Conservation (phyloP, 139 green algal genomes). For the Nannochloris sp. region DNA sequence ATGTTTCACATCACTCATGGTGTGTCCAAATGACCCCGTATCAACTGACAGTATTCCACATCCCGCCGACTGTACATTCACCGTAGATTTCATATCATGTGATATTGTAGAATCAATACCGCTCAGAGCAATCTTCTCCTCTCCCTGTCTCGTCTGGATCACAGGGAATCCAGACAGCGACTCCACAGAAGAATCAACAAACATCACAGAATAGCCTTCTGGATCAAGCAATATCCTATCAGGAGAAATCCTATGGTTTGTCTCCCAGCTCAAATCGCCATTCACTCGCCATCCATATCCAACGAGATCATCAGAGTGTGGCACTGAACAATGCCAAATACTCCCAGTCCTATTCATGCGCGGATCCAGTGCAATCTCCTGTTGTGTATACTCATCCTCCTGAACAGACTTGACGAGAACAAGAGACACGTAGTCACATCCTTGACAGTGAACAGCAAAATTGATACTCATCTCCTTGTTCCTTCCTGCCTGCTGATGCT, state of each 20-base stretch:
- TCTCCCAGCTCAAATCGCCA: constrained; percentile 46
- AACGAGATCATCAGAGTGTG: constrained; percentile 29
- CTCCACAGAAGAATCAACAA: constrained; percentile 33
- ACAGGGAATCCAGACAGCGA: constrained; percentile 20
- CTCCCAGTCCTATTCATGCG: constrained; percentile 43
- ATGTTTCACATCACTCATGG: constrained; percentile 17
- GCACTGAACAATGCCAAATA: constrained; percentile 46
- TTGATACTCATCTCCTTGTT: constrained; percentile 26
- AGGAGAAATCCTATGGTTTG: constrained; percentile 42
- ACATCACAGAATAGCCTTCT: constrained; percentile 15
- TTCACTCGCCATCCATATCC: constrained; percentile 54
- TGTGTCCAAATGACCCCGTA: constrained; percentile 35
- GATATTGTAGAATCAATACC: constrained; percentile 19
- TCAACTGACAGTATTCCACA: constrained; percentile 50
- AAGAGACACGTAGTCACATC: constrained; percentile 43
- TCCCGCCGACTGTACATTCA: neutral
- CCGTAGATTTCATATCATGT: neutral
- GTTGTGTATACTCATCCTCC: constrained; percentile 1
- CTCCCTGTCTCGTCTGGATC: neutral
- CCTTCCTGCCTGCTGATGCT: neutral
- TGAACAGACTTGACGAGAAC: constrained; percentile 27
- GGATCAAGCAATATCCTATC: constrained; percentile 55
- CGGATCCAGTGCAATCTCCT: constrained; percentile 51
- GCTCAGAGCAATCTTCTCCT: neutral
- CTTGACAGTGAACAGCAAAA: constrained; percentile 50